These are phyloP conservation scores for Populus davidiana DNA, from an alignment of 345 rosid genomes.

Conservation along the genomic window DNA sequence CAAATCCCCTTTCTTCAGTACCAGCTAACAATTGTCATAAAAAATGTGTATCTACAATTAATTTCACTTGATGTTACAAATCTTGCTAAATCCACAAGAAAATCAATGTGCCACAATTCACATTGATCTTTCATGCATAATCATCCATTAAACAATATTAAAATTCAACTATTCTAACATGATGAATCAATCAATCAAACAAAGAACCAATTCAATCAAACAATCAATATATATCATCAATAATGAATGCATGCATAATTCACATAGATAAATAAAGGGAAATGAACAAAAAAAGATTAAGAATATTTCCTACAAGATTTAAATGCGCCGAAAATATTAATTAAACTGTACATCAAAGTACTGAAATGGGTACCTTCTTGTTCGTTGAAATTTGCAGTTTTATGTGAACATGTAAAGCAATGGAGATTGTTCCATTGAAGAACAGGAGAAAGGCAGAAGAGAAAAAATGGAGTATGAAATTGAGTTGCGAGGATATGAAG, in stretches of 20 bases:
- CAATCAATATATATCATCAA: not conserved
- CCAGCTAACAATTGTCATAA: not conserved
- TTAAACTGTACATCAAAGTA: not conserved
- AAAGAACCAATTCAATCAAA: not conserved
- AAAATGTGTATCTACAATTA: not conserved
- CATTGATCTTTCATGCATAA: not conserved
- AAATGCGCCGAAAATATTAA: not conserved
- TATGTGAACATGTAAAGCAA: not conserved
- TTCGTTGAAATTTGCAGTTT: constrained; percentile 9
- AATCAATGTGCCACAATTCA: not conserved
- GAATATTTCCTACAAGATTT: not conserved
- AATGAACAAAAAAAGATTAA: not conserved
- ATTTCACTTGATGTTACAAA: not conserved
- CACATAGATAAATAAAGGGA: not conserved
- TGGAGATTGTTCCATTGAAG: not conserved
- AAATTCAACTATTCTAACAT: not conserved
- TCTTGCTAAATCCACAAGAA: not conserved
- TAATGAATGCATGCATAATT: not conserved
- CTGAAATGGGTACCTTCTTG: constrained; percentile 26
- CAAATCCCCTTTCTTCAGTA: not conserved
- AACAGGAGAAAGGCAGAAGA: constrained; percentile 8
- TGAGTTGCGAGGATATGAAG: not conserved
- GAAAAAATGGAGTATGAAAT: constrained; percentile 13
- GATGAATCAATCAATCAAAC: not conserved
- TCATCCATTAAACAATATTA: not conserved